Percentiles rank a stretch among this genome's conserved stretches.
Evolutionary conservation across 441 rosid species (phyloP).

Genomic region (Eugenia klotzschiana): DNA sequence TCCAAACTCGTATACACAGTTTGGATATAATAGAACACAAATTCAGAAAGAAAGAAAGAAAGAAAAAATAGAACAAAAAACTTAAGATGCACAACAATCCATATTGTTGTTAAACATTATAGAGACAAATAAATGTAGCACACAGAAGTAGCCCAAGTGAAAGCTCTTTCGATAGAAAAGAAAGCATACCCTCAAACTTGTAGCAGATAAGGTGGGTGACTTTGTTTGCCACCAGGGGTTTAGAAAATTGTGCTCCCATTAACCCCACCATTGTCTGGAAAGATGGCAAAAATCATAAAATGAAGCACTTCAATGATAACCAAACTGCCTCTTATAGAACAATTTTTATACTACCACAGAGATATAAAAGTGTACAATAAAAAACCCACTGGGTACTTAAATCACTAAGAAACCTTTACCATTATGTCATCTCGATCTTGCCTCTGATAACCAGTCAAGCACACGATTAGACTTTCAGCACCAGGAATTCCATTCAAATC

Average conservation of each 20-base stretch:
- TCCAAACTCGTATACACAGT: neutral
- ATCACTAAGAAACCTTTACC: conserved; percentile 24
- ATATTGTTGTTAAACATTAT: neutral
- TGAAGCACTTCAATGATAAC: neutral
- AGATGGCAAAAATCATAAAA: neutral
- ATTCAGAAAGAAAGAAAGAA: neutral
- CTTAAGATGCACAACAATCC: neutral
- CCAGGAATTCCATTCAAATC: conserved; percentile 83
- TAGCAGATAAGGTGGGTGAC: conserved; percentile 90
- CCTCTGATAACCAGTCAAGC: conserved; percentile 87
- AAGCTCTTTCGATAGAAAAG: neutral
- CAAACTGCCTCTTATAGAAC: neutral
- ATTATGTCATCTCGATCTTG: conserved; percentile 88
- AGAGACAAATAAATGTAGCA: neutral
- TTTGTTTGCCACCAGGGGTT: conserved; percentile 78
- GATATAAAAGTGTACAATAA: neutral
- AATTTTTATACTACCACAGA: neutral
- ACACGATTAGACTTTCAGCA: conserved; percentile 36
- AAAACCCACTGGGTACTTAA: neutral
- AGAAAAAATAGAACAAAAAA: neutral
- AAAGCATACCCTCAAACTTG: conserved; percentile 70
- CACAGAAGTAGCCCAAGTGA: neutral
- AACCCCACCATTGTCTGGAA: conserved; percentile 79
- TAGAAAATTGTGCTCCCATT: conserved; percentile 89
- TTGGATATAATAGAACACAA: neutral